phyloP scores from a whole-genome alignment of 805 yeast genomes.

The Lachancea fermentati region DNA sequence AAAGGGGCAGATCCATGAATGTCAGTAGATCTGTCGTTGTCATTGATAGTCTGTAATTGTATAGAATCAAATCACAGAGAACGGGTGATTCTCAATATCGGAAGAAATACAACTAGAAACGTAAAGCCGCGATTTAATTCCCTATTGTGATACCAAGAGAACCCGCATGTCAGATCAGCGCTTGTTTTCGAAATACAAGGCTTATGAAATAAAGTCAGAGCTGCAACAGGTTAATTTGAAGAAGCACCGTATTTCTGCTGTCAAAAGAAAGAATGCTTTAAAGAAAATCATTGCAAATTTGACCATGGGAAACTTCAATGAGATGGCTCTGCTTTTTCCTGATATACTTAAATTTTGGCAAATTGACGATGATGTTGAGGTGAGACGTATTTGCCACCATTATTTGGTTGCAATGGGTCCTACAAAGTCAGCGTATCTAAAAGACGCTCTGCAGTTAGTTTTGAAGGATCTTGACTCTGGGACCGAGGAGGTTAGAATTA shows the following conservation, averaged over 20 bases:
- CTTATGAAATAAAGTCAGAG: slow-evolving; percentile 28
- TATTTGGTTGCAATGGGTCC: slow-evolving; percentile 58
- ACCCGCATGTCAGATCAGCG: slow-evolving; percentile 28
- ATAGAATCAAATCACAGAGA: background rate
- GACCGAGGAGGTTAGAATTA: slow-evolving; percentile 45
- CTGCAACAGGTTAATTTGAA: slow-evolving; percentile 34
- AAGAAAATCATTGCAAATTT: slow-evolving; percentile 77
- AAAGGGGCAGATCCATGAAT: background rate
- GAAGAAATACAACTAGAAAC: background rate
- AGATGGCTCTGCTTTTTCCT: slow-evolving; percentile 60
- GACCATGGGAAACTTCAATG: slow-evolving; percentile 68
- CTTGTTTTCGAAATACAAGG: slow-evolving; percentile 28
- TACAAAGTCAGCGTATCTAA: slow-evolving; percentile 50
- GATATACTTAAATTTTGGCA: slow-evolving; percentile 54
- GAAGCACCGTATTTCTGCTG: slow-evolving; percentile 33
- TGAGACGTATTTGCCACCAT: slow-evolving; percentile 65
- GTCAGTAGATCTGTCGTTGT: background rate
- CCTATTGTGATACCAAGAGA: too few species aligned
- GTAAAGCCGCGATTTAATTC: background rate
- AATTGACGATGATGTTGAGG: slow-evolving; percentile 56
- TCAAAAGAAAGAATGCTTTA: slow-evolving; percentile 45
- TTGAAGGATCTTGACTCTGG: slow-evolving; percentile 46
- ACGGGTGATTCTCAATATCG: background rate
- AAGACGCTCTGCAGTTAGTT: slow-evolving; percentile 51
- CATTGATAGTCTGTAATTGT: background rate